These are phyloP conservation scores for Pyrus bretschneideri DNA, from an alignment of 306 rosid genomes.

Conservation along the genomic window DNA sequence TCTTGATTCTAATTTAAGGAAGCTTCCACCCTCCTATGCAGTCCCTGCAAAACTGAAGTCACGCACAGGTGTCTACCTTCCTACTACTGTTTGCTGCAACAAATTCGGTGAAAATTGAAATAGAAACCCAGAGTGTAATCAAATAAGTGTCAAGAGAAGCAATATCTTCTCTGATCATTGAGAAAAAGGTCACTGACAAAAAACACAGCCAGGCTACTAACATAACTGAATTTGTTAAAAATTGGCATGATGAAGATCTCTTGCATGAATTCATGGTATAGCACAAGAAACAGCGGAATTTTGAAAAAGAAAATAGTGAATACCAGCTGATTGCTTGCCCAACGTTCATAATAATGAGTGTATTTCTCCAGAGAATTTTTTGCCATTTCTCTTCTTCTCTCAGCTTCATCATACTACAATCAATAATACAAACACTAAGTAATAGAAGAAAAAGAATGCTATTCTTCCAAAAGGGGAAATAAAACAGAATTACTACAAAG, in stretches of 20 bases:
- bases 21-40: too few relatives aligned
- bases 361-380: conserved; percentile 88
- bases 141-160: not conserved
- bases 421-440: not conserved
- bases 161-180: not conserved
- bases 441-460: not conserved
- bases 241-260: not conserved
- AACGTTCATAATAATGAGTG: conserved; percentile 93
- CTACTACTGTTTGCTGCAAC: not conserved
- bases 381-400: conserved; percentile 88
- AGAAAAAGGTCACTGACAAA: not conserved
- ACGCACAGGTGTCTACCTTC: not conserved
- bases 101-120: not conserved
- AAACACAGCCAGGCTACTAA: not conserved
- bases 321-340: conserved; percentile 94
- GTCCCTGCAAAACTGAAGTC: too few relatives aligned
- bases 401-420: conserved; percentile 47
- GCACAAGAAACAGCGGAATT: not conserved
- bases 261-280: not conserved
- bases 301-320: conserved; percentile 2
- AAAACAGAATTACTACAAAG: not conserved
- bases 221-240: not conserved
- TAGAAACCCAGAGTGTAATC: not conserved
- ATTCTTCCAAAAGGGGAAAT: not conserved
- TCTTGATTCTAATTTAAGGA: too few relatives aligned